Conservation (phyloP, 2,329 filamentous ascomycete genomes). For the Neofusicoccum umdonicola region DNA sequence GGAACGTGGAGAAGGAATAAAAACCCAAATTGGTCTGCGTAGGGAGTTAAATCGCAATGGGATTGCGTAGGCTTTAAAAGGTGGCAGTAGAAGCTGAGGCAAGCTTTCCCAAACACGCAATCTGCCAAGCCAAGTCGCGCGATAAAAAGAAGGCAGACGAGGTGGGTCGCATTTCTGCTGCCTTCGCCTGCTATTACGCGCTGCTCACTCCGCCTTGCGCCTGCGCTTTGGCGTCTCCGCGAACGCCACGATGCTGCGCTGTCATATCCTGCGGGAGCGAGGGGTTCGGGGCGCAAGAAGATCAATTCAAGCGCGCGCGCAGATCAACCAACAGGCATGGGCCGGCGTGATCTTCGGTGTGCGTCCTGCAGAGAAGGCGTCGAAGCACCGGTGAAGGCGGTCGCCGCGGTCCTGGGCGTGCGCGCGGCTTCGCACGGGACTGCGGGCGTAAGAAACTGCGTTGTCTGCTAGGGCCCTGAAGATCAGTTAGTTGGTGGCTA, state of each 20-base stretch:
- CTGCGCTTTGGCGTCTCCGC: neutral
- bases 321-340: neutral
- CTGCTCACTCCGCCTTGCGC: neutral
- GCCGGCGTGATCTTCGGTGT: neutral
- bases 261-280: neutral
- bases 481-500: neutral
- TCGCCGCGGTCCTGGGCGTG: neutral
- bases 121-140: neutral
- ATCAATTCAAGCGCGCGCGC: neutral
- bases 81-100: neutral
- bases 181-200: neutral
- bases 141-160: neutral
- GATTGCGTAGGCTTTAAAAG: neutral
- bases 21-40: neutral
- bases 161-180: neutral
- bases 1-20: neutral
- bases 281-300: neutral
- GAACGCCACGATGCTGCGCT: constrained; percentile 1
- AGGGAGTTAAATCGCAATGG: neutral
- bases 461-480: neutral
- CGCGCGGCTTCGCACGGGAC: neutral
- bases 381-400: neutral
- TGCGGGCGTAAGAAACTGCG: neutral
- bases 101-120: neutral
- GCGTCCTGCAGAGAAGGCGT: neutral